These are phyloP conservation scores for Penicillium ucsense DNA, from an alignment of 495 filamentous ascomycete species.

Conservation along the genomic window DNA sequence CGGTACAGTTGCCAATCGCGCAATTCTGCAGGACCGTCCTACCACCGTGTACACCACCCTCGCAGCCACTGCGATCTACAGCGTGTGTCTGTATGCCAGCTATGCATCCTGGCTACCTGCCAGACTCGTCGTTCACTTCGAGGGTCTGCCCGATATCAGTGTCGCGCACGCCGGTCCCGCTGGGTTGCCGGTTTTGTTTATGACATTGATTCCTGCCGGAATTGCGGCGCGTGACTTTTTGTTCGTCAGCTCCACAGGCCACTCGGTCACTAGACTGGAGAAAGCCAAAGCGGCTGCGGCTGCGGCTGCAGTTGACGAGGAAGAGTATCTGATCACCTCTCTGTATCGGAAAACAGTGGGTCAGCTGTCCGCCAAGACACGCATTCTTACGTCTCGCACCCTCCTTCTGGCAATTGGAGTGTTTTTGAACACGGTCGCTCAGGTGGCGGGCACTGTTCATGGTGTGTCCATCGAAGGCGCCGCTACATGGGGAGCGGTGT, in stretches of 20 bases:
- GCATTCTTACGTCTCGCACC: slow-evolving; percentile 56
- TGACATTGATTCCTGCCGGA: slow-evolving; percentile 53
- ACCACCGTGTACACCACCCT: slow-evolving; percentile 55
- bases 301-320: slow-evolving; percentile 41
- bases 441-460: slow-evolving; percentile 50
- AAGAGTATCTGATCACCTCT: slow-evolving; percentile 54
- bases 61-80: slow-evolving; percentile 59
- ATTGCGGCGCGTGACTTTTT: slow-evolving; percentile 62
- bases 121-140: slow-evolving; percentile 60
- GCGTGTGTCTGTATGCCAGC: slow-evolving; percentile 51
- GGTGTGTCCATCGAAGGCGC: slow-evolving; percentile 60
- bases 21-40: slow-evolving; percentile 55
- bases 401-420: slow-evolving; percentile 46
- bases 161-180: slow-evolving; percentile 48
- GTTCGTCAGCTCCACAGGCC: slow-evolving; percentile 57
- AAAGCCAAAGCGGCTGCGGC: slow-evolving; percentile 37
- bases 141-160: slow-evolving; percentile 52
- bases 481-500: slow-evolving; percentile 57
- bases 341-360: slow-evolving; percentile 38
- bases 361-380: slow-evolving; percentile 51
- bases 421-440: slow-evolving; percentile 54
- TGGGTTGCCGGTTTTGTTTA: slow-evolving; percentile 35
- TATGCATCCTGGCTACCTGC: slow-evolving; percentile 56
- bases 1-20: slow-evolving; percentile 47
- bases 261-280: slow-evolving; percentile 11